Percentiles rank a stretch among this genome's conserved stretches.
phyloP scores from a whole-genome alignment of 2,329 filamentous ascomycete genomes.

The Calonectria montana region DNA sequence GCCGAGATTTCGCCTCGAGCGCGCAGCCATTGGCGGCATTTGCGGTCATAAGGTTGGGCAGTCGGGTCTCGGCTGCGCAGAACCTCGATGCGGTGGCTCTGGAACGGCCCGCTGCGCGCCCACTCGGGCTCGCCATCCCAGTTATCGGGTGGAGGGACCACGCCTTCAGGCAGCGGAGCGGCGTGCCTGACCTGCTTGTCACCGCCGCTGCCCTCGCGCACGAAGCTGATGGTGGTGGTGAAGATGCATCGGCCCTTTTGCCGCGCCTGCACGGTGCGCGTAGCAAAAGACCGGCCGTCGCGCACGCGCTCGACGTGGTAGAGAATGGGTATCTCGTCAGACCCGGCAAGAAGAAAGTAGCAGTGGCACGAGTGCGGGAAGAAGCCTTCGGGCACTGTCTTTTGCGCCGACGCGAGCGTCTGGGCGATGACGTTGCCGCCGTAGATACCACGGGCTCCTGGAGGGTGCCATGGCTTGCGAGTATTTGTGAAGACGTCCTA shows the following conservation, averaged over 20 bases:
- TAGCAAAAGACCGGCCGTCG: slow-evolving; percentile 89
- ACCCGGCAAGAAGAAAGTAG: slow-evolving; percentile 96
- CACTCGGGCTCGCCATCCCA: slow-evolving; percentile 60
- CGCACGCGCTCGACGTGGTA: slow-evolving; percentile 96
- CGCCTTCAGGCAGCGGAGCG: slow-evolving; percentile 64
- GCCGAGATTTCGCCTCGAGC: slow-evolving; percentile 79
- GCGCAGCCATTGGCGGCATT: slow-evolving; percentile 79
- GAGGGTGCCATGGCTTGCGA: slow-evolving; percentile 90
- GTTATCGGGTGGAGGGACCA: slow-evolving; percentile 51
- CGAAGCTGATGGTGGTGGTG: slow-evolving; percentile 93
- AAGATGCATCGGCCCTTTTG: slow-evolving; percentile 93
- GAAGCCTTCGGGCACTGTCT: slow-evolving; percentile 85
- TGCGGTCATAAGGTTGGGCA: slow-evolving; percentile 72
- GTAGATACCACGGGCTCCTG: slow-evolving; percentile 91
- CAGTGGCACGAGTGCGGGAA: slow-evolving; percentile 97
- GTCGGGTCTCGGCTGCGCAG: slow-evolving; percentile 50
- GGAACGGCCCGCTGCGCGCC: slow-evolving; percentile 61
- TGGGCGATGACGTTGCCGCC: slow-evolving; percentile 95
- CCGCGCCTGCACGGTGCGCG: slow-evolving; percentile 93
- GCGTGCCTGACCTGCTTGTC: slow-evolving; percentile 72
- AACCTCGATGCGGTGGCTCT: slow-evolving; percentile 57
- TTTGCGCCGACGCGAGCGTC: slow-evolving; percentile 86
- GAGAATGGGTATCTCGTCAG: slow-evolving; percentile 84
- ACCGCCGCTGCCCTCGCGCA: slow-evolving; percentile 70
- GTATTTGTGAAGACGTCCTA: slow-evolving; percentile 96